These are phyloP conservation scores for Syncephalastrum contaminatum DNA, from an alignment of 371 early-diverging fungal genomes.

Conservation along the genomic window DNA sequence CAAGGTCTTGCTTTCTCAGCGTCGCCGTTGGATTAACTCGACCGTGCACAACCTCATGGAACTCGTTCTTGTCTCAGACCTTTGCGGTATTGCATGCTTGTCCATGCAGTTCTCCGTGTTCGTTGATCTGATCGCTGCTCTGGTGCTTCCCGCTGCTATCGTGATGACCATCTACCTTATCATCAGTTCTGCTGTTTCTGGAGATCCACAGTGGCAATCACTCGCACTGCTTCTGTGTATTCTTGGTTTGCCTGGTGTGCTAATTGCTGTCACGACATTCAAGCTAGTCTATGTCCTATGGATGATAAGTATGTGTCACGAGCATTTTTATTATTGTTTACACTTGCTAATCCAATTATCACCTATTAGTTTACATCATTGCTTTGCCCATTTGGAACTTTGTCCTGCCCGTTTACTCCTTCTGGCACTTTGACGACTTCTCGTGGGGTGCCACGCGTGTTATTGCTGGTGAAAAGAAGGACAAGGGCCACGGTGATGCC, in stretches of 20 bases:
- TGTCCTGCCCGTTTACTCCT: slow-evolving; percentile 89
- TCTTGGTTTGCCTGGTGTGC: slow-evolving; percentile 80
- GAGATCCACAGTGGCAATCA: slow-evolving; percentile 58
- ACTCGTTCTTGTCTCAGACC: slow-evolving; percentile 79
- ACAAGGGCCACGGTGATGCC: slow-evolving; percentile 57
- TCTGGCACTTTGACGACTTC: slow-evolving; percentile 98
- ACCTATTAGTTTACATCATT: slow-evolving; percentile 50
- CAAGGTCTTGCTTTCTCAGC: slow-evolving; percentile 76
- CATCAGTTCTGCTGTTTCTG: slow-evolving; percentile 47
- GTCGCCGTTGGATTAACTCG: slow-evolving; percentile 93
- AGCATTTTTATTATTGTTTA: too few species aligned
- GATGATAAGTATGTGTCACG: slow-evolving; percentile 60
- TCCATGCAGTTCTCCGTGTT: slow-evolving; percentile 90
- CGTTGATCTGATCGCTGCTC: slow-evolving; percentile 82
- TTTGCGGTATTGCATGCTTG: slow-evolving; percentile 87
- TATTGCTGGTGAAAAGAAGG: slow-evolving; percentile 69
- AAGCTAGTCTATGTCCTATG: slow-evolving; percentile 79
- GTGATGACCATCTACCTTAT: slow-evolving; percentile 58
- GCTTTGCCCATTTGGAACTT: slow-evolving; percentile 97
- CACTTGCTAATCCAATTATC: too few species aligned
- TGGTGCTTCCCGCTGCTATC: slow-evolving; percentile 84
- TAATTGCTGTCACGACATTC: slow-evolving; percentile 86
- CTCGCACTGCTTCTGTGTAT: slow-evolving; percentile 65
- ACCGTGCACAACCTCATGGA: slow-evolving; percentile 93
- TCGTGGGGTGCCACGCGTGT: slow-evolving; percentile 90